A percentile compares a stretch with the other conserved stretches of the same genome.
phyloP scores from a whole-genome alignment of 1,284 basidiomycete genomes.

The Tilletiaria anomala region DNA sequence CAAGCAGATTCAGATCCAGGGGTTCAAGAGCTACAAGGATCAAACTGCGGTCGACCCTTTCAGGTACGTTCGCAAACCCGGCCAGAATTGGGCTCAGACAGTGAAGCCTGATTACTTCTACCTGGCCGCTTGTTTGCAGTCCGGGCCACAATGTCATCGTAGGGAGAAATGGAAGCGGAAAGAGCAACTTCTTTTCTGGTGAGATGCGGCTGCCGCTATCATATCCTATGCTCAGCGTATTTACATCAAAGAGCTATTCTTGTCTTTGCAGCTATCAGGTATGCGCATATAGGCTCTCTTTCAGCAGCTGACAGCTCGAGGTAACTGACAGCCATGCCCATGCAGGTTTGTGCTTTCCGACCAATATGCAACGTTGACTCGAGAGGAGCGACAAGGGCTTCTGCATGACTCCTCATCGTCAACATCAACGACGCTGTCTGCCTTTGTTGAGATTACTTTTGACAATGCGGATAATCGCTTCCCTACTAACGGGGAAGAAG shows the following conservation, averaged over 20 bases:
- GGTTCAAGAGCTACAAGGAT: constrained; percentile 84
- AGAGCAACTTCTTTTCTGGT: constrained; percentile 40
- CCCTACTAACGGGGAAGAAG: constrained; percentile 30
- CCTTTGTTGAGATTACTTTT: constrained; percentile 57
- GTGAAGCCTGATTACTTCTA: no score
- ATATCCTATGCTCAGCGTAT: neutral
- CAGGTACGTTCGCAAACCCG: constrained; percentile 27
- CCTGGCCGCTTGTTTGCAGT: no score
- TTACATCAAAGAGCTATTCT: neutral
- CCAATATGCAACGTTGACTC: constrained; percentile 86
- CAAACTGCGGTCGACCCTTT: constrained; percentile 49
- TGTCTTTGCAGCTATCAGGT: neutral
- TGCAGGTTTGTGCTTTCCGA: constrained; percentile 91
- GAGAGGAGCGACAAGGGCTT: constrained; percentile 80
- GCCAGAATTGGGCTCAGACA: no score
- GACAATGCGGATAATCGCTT: constrained; percentile 60
- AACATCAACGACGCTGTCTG: constrained; percentile 67
- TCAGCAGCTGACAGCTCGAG: no score
- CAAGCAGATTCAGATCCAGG: constrained; percentile 41
- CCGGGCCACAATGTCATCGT: constrained; percentile 38
- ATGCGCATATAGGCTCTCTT: constrained; percentile 40
- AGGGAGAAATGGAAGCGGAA: constrained; percentile 40
- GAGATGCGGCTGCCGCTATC: neutral
- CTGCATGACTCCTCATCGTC: constrained; percentile 83
- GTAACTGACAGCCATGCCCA: constrained; percentile 42